Percentiles rank a stretch among this genome's conserved stretches.
These are phyloP conservation scores for Fusarium liriodendri DNA, from an alignment of 2,329 filamentous ascomycete species.

Conservation along the genomic window DNA sequence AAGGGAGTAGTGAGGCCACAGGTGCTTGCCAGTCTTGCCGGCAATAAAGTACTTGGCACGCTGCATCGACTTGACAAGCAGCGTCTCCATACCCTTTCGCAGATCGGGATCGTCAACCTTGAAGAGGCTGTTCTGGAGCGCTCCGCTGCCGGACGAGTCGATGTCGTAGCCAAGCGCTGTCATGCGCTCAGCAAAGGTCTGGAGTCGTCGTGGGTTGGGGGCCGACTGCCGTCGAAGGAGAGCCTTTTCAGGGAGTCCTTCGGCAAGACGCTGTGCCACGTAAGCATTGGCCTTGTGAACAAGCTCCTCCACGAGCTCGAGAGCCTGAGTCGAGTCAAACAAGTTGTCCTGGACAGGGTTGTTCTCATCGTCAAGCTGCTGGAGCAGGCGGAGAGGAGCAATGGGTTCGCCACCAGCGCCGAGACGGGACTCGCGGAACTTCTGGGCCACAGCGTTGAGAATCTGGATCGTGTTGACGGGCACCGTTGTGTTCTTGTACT, in stretches of 20 bases:
- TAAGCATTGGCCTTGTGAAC: slow-evolving; percentile 92
- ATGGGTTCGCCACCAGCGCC: slow-evolving; percentile 83
- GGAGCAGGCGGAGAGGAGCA: slow-evolving; percentile 86
- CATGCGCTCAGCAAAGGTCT: slow-evolving; percentile 95
- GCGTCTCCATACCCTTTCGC: slow-evolving; percentile 97
- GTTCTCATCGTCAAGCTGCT: slow-evolving; percentile 97
- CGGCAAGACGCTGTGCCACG: slow-evolving; percentile 85
- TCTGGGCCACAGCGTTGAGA: slow-evolving; percentile 84
- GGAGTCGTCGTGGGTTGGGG: slow-evolving; percentile 88
- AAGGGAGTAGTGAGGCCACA: slow-evolving; percentile 89
- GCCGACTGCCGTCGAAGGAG: slow-evolving; percentile 87
- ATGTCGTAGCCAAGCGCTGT: slow-evolving; percentile 89
- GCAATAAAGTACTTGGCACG: slow-evolving; percentile 95
- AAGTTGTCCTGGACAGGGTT: slow-evolving; percentile 97
- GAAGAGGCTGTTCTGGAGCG: slow-evolving; percentile 94
- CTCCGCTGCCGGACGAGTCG: slow-evolving; percentile 88
- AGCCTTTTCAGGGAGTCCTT: slow-evolving; percentile 89
- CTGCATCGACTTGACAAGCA: slow-evolving; percentile 94
- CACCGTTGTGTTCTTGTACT: slow-evolving; percentile 72
- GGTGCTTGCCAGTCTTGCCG: slow-evolving; percentile 79
- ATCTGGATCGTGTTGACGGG: slow-evolving; percentile 82
- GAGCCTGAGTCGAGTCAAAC: slow-evolving; percentile 88
- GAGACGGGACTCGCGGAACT: slow-evolving; percentile 89
- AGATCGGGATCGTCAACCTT: slow-evolving; percentile 89
- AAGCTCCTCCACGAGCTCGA: slow-evolving; percentile 95